Evolutionary conservation across 352 stramenopile species (phyloP), one percentile per base, ranked within the genome.

Genomic region (Blastocystis sp.): DNA sequence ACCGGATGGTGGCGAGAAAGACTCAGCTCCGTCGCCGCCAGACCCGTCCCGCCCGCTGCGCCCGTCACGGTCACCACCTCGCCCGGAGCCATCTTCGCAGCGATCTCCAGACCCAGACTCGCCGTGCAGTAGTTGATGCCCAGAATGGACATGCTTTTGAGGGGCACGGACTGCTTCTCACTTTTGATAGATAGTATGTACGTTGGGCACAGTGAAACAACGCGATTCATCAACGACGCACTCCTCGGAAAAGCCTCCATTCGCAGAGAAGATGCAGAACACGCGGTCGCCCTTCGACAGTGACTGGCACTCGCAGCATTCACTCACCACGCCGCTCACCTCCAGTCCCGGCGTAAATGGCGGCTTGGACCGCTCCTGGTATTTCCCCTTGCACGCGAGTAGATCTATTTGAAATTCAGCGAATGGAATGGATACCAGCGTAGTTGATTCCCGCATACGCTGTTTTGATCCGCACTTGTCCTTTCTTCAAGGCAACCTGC

Each of bases 71-170:
- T 77, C 9, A 77, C 66, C 11, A 77, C 14, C 28, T 77, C 66
- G 34, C 66, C 66, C 42, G 54, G 24, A 1, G 24, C 60, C 66
- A 77, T 77, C 43, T 54, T 54, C 9, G n/a, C 66, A 21, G 21
- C n/a, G 9, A 77, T 19, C 14, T 77, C 45, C 9, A 77, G 34
- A 42, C 66, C 66, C 34, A 77, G 45, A 3, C 38, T 19, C 19
- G 66, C 66, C 11, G 66, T 77, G 45, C 66, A 77, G 19, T 60
- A 77, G 66, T 77, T 77, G 9, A 77, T 77, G 11, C 66, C 66
- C 34, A 77, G 45, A 6, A 43, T 60, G 24, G 66, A 19, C 6
- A 77, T 59, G 17, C n/a, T 43, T 17, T 77, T 42, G 4, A 77
- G 52, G n/a, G 66, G 66, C 54, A 77, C 19, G 14, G 34, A 24